A percentile compares a stretch with the other conserved stretches of the same genome.
Conservation (phyloP, 1,284 basidiomycete species). For the Cystobasidium sp. region DNA sequence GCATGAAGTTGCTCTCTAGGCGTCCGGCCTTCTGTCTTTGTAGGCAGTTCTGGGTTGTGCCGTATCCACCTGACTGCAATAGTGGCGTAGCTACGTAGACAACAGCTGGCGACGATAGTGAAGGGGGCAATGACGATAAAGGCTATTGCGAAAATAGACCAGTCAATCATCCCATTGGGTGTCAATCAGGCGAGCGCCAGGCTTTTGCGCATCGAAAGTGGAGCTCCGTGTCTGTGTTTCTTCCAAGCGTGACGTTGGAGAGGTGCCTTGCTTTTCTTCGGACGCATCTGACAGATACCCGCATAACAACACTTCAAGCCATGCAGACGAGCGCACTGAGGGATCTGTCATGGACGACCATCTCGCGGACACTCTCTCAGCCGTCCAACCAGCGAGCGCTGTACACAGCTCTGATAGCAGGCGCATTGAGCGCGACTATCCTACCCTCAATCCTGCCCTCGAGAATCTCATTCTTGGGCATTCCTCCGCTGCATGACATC, state of each 20-base stretch:
- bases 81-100: too few relatives aligned
- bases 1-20: too few relatives aligned
- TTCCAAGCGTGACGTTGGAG: too few relatives aligned
- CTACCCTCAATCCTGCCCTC: constrained; percentile 34
- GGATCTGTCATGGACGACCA: constrained; percentile 39
- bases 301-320: neutral
- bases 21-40: too few relatives aligned
- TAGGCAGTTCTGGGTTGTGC: too few relatives aligned
- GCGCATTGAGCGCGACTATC: constrained; percentile 3
- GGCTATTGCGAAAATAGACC: too few relatives aligned
- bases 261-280: neutral
- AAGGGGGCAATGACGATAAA: too few relatives aligned
- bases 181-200: neutral
- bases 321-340: constrained; percentile 31
- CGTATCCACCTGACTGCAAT: too few relatives aligned
- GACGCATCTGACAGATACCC: neutral
- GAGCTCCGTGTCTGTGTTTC: too few relatives aligned
- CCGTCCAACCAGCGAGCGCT: constrained; percentile 33
- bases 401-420: constrained; percentile 10
- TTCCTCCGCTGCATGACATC: constrained; percentile 24
- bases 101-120: too few relatives aligned
- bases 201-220: too few relatives aligned
- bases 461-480: constrained; percentile 32
- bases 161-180: too few relatives aligned
- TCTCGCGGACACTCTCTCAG: constrained; percentile 34